These are phyloP conservation scores for Cymbopogon citratus DNA, from an alignment of 176 grass and related monocot genomes.

Conservation along the genomic window DNA sequence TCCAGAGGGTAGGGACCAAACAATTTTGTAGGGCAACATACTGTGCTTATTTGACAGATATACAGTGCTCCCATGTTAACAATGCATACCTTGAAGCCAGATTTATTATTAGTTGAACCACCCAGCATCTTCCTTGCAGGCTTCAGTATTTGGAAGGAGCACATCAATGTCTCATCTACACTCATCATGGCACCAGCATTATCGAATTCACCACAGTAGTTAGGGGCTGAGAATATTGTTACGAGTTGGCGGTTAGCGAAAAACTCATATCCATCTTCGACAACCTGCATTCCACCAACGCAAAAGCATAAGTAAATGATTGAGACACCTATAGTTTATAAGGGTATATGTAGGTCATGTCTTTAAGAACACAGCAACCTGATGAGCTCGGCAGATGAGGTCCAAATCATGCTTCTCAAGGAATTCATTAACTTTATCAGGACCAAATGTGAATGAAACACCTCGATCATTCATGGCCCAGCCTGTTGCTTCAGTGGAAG, in stretches of 20 bases:
- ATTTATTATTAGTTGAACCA: constrained; percentile 45
- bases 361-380: constrained; percentile 35
- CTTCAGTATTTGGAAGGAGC: constrained; percentile 74
- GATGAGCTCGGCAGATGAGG: constrained; percentile 72
- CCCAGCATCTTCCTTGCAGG: constrained; percentile 39
- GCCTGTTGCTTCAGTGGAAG: constrained; percentile 46
- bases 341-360: neutral
- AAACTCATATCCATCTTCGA: constrained; percentile 83
- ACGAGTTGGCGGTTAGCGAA: constrained; percentile 61
- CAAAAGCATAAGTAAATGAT: neutral
- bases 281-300: constrained; percentile 43
- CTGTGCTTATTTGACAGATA: neutral
- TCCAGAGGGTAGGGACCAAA: neutral
- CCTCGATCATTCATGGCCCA: constrained; percentile 82
- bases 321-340: neutral
- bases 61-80: neutral
- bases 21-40: neutral
- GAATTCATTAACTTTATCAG: constrained; percentile 69
- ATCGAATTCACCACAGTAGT: constrained; percentile 81
- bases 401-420: constrained; percentile 76
- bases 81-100: constrained; percentile 51
- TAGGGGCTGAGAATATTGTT: constrained; percentile 71
- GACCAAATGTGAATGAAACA: constrained; percentile 65
- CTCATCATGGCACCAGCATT: constrained; percentile 83
- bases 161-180: constrained; percentile 69